phyloP scores from a whole-genome alignment of 108 stramenopile species.

The Nitzschia sp. region DNA sequence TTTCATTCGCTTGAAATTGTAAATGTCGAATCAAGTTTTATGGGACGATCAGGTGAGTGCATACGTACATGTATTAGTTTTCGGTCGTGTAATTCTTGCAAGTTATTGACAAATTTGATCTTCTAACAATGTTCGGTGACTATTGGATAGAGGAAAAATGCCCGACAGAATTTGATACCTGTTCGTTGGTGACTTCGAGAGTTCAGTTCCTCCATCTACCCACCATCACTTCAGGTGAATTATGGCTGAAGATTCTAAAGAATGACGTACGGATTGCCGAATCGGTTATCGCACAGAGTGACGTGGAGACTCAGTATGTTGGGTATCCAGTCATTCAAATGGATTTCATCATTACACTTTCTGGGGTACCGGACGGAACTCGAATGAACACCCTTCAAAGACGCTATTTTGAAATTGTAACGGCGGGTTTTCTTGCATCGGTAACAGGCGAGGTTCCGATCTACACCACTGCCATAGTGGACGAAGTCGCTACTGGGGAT shows the following conservation, averaged over 20 bases:
- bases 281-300: background rate
- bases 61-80: too few relatives aligned
- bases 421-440: conserved; percentile 1
- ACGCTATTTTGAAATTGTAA: conserved; percentile 22
- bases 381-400: conserved; percentile 15
- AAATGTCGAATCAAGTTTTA: conserved; percentile 3
- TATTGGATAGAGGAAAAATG: conserved; percentile 8
- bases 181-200: conserved; percentile 9
- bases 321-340: background rate
- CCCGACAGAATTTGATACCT: conserved; percentile 13
- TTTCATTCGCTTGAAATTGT: conserved; percentile 8
- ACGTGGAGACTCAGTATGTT: background rate
- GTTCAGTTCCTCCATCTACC: conserved; percentile 4
- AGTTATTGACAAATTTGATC: background rate
- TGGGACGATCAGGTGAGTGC: conserved; percentile 10
- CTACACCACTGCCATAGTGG: conserved; percentile 2
- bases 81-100: background rate
- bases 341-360: conserved; percentile 4
- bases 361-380: background rate
- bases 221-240: background rate
- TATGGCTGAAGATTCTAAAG: conserved; percentile 4
- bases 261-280: background rate
- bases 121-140: too few relatives aligned
- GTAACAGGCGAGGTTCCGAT: background rate
- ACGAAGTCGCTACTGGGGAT: conserved; percentile 5